phyloP scores from a whole-genome alignment of 768 basidiomycete genomes.

The Phallus indusiatus region DNA sequence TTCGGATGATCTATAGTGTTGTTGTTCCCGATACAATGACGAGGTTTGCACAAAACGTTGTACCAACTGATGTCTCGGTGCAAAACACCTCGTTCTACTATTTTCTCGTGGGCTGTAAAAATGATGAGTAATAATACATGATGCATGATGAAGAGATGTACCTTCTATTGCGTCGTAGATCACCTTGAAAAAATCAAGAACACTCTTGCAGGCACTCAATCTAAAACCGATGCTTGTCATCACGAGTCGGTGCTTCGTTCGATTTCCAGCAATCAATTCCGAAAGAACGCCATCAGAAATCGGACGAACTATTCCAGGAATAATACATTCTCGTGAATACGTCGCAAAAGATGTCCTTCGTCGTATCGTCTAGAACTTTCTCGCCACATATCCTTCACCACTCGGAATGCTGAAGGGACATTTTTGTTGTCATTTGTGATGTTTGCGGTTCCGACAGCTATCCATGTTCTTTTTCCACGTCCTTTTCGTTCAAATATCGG shows the following conservation, averaged over 20 bases:
- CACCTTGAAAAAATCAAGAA: not conserved
- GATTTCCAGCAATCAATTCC: not conserved
- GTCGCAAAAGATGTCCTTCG: not conserved
- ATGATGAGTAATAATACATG: not conserved
- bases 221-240: not conserved
- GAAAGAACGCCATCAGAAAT: not conserved
- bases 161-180: not conserved
- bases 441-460: not conserved
- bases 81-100: not conserved
- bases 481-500: not conserved
- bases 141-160: not conserved
- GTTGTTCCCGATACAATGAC: not conserved
- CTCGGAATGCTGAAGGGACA: not conserved
- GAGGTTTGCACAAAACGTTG: not conserved
- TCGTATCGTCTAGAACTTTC: not conserved
- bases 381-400: not conserved
- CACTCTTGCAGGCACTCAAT: not conserved
- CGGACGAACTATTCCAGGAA: not conserved
- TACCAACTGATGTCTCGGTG: not conserved
- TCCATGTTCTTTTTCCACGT: not conserved
- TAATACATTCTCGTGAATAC: not conserved
- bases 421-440: not conserved
- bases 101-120: not conserved
- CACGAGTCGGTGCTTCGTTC: not conserved
- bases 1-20: not conserved